Base-by-base conservation (phyloP, 148 eudicot genomes). In the Silene latifolia region DNA sequence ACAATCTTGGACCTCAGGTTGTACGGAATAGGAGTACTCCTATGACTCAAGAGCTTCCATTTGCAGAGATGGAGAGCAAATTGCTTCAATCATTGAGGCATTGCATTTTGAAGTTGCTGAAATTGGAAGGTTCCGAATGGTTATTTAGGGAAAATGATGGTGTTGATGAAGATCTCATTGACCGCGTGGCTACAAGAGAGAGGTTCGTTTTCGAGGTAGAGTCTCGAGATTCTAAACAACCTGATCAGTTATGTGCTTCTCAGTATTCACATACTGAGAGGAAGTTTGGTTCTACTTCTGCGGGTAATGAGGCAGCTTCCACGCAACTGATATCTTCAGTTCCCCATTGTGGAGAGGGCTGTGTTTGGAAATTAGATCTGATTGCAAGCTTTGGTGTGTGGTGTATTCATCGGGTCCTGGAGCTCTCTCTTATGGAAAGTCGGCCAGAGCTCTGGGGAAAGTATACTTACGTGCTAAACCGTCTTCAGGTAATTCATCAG, bases 361-460 rank as follows among this genome's bases (percentile, higher is more conserved):
- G 98, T 80, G 87, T 90, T 74, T 95, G 93, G 90, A 84, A 84
- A 81, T 86, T 61, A 54, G 93, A 92, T 86, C 80, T 95, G 69
- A 72, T 95, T 20, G 81, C 87, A 64, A 90, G 97, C 87, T 95
- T 95, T 80, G 98, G 97, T 7, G 97, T 95, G 69, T 95, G 96
- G 96, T 92, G 96, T 85, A 92, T 95, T 68, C 93, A 83, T 77
- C 90, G 98, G 74, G 72, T 92, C 67, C 80, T 95, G 44, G 97
- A 90, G 81, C 98, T 95, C 72, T 95, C 98, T 32, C 87, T 90
- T 25, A 88, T 95, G 93, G 98, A 95, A 89, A 90, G 98, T 81
- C 86, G 98, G 80, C 98, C 98, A 5, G 98, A 95, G 81, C 91
- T 95, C 0, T 95, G 98, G 98, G 98, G 98, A 48, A 92, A 92